phyloP scores from a whole-genome alignment of 768 basidiomycete genomes.

The Solioccasus polychromus region DNA sequence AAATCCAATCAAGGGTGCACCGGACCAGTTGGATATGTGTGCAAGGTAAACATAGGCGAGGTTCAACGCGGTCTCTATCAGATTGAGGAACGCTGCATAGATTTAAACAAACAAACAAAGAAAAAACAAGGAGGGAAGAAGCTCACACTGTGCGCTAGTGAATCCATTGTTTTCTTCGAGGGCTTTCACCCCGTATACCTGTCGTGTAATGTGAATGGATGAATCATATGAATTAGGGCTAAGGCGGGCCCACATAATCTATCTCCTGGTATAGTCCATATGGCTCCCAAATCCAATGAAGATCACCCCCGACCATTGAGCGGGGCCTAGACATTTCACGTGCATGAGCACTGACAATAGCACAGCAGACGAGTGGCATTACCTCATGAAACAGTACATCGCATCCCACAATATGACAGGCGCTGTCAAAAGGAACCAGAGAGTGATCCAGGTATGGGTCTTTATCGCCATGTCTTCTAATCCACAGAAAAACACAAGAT shows the following conservation, averaged over 20 bases:
- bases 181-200: constrained; percentile 75
- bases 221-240: constrained; percentile 30
- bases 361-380: not conserved
- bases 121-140: not conserved
- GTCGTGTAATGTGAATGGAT: constrained; percentile 24
- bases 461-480: constrained; percentile 44
- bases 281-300: constrained; percentile 90
- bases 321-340: constrained; percentile 54
- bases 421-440: constrained; percentile 60
- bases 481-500: not conserved
- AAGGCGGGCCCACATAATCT: constrained; percentile 34
- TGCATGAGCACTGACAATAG: not conserved
- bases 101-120: not conserved
- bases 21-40: constrained; percentile 56
- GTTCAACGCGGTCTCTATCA: constrained; percentile 77
- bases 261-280: constrained; percentile 78
- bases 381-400: constrained; percentile 81
- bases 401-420: constrained; percentile 75
- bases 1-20: constrained; percentile 75
- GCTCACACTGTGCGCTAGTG: constrained; percentile 78
- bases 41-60: constrained; percentile 73
- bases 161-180: constrained; percentile 72
- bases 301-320: constrained; percentile 83
- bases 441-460: constrained; percentile 54
- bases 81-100: constrained; percentile 66